Base-by-base conservation (phyloP, 768 basidiomycete species). In the Xerocomus spinulosus region DNA sequence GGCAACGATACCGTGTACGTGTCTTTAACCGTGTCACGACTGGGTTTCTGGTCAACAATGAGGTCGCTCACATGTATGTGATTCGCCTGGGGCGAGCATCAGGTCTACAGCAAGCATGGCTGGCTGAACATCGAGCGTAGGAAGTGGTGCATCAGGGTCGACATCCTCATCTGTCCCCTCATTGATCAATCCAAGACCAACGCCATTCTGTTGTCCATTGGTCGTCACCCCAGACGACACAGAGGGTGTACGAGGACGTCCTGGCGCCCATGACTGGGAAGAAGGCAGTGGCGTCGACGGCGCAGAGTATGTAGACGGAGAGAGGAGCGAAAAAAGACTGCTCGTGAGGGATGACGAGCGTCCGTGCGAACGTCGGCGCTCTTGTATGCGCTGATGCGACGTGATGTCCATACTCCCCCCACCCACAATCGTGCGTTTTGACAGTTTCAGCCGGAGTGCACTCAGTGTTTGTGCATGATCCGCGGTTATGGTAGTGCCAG, bases 91-190 rank as follows among this genome's bases (percentile, higher is more conserved):
- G 3, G 70, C 74, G 15, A 99, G 73, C 5, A 73, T 68, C 25
- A 97, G 62, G 66, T 98, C 96, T 0, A 99, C 90, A 0, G 87
- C 92, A 9, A 98, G 72, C 80, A 98, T 87, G 26, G 86, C 79
- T 9, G 89, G 87, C 48, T 86, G 85, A 0, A 87, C 82, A 52
- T 93, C 85, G 21, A 95, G 83, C 1, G 90, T 92, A 1, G 95
- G 93, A 15, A 98, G 64, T 0, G 83, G 84, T 4, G 66, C 64
- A 28, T 85, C 84, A 0, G 79, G 77, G 48, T 82, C 79, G n/a
- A 81, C 61, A 5, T 77, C 74, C 23, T 78, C 79, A 2, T 71
- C 69, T 5, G 46, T 45, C n/a, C 53, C 62, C 24, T 52, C 42
- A 38, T 50, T 44, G 8, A 48, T 56, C 42, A 71, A 46, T 1